Base-by-base conservation (phyloP, 148 eudicot genomes). In the Polygonum aviculare region DNA sequence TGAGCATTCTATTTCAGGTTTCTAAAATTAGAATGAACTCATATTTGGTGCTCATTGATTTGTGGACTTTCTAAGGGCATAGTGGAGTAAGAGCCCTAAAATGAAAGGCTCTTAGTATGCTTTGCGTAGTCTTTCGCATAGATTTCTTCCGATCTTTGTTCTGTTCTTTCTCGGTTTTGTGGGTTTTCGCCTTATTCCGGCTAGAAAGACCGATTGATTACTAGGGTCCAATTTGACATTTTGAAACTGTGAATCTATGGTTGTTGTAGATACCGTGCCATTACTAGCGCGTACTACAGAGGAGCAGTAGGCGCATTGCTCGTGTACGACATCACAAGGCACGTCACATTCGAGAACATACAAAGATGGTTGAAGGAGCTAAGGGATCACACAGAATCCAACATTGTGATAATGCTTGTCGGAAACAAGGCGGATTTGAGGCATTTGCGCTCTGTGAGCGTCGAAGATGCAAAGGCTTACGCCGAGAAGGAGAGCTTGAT, bases 281-380 rank as follows among this genome's bases (percentile, higher is more conserved):
- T 85, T 72, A 88, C 90, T 3, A 85, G 90, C 63, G 86, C 90
- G 63, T 88, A 88, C 77, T 88, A 88, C 71, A 83, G 90, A 2
- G 90, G 90, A 5, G 90, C 88, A 39, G 74, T 83, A 18, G 90
- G 90, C 0, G 90, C 90, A 0, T 45, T 85, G 16, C 81, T 88
- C 12, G 90, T 88, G 16, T 88, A 88, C 36, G 90, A 88, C 81
- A 82, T 84, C 74, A 85, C 87, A 1, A 78, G 88, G 19, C 81
- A 75, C 72, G 76, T 63, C 12, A 85, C 87, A 6, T 88, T 85
- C 35, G 90, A 88, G 72, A 88, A 83, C 70, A 44, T 88, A 47
- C 84, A 75, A 52, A 88, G 84, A 77, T 88, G 90, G 90, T 41
- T 88, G 39, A 69, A 70, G 11, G 90, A 88, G 78, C 80, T 88